Evolutionary conservation across 768 basidiomycete species (phyloP).

Genomic region (Agrocybe praecox): DNA sequence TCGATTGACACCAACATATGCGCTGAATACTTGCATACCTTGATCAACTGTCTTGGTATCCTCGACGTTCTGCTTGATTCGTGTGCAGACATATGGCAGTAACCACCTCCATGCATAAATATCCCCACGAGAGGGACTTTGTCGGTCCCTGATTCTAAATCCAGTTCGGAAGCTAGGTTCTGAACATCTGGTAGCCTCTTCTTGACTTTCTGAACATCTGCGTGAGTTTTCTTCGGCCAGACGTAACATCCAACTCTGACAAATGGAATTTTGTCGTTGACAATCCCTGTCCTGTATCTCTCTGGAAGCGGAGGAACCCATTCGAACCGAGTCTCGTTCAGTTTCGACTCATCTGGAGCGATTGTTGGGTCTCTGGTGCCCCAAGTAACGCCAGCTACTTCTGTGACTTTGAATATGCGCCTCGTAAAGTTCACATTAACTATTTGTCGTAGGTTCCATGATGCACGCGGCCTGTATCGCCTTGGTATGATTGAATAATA

Average conservation of each 20-base stretch:
- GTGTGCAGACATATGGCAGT: conserved; percentile 60
- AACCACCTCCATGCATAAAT: conserved; percentile 58
- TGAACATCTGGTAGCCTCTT: conserved; percentile 3
- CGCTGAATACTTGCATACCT: conserved; percentile 27
- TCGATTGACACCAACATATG: not conserved
- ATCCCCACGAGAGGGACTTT: conserved; percentile 43
- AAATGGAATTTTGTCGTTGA: conserved; percentile 41
- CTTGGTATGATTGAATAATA: conserved; percentile 47
- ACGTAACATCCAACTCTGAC: conserved; percentile 47
- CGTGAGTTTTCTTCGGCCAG: conserved; percentile 41
- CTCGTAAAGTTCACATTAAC: conserved; percentile 54
- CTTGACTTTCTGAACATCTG: conserved; percentile 8
- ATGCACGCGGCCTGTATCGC: conserved; percentile 45
- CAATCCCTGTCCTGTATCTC: conserved; percentile 41
- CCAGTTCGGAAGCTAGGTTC: conserved; percentile 9
- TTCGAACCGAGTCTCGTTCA: conserved; percentile 49
- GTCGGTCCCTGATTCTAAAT: conserved; percentile 25
- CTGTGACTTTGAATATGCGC: conserved; percentile 54
- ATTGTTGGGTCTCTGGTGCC: conserved; percentile 47
- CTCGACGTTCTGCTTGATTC: conserved; percentile 48
- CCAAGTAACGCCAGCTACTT: conserved; percentile 60
- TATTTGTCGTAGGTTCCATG: conserved; percentile 52
- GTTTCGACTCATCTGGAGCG: conserved; percentile 28
- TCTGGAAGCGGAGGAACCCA: conserved; percentile 49
- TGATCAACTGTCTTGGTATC: conserved; percentile 48